These are phyloP conservation scores for Acanthochlamys bracteata DNA, from an alignment of 106 monocot genomes.

Conservation along the genomic window DNA sequence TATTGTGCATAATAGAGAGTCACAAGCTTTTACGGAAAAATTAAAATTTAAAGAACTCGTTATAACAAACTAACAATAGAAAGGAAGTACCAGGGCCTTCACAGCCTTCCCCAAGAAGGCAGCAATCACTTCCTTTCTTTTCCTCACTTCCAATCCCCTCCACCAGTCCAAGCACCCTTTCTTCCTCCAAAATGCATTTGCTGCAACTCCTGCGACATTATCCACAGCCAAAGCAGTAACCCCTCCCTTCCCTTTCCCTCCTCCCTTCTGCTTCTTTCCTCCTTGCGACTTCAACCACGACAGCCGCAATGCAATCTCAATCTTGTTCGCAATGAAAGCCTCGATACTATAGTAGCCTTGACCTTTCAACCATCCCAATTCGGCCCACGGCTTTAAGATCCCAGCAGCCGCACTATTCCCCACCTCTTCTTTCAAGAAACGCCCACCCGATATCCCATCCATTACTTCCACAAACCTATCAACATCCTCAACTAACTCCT, in stretches of 20 bases:
- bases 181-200: slow-evolving; percentile 84
- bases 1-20: too few relatives aligned
- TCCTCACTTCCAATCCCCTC: slow-evolving; percentile 36
- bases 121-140: slow-evolving; percentile 28
- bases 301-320: slow-evolving; percentile 67
- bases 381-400: slow-evolving; percentile 30
- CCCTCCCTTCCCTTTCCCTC: slow-evolving; percentile 19
- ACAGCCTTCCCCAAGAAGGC: slow-evolving; percentile 51
- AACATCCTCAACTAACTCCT: slow-evolving; percentile 48
- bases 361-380: slow-evolving; percentile 62
- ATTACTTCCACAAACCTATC: slow-evolving; percentile 67
- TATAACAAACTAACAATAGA: background rate
- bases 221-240: slow-evolving; percentile 23
- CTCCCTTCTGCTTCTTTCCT: slow-evolving; percentile 47
- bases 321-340: slow-evolving; percentile 54
- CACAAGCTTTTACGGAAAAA: too few relatives aligned
- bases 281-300: slow-evolving; percentile 37
- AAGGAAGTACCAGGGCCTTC: background rate
- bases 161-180: slow-evolving; percentile 92
- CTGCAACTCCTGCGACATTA: slow-evolving; percentile 21
- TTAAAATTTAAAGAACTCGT: background rate
- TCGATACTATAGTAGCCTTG: slow-evolving; percentile 85
- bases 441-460: slow-evolving; percentile 57
- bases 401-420: too few relatives aligned
- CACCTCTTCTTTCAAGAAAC: slow-evolving; percentile 51